Evolutionary conservation across 306 rosid species (phyloP).

Genomic region (Canavalia ensiformis): DNA sequence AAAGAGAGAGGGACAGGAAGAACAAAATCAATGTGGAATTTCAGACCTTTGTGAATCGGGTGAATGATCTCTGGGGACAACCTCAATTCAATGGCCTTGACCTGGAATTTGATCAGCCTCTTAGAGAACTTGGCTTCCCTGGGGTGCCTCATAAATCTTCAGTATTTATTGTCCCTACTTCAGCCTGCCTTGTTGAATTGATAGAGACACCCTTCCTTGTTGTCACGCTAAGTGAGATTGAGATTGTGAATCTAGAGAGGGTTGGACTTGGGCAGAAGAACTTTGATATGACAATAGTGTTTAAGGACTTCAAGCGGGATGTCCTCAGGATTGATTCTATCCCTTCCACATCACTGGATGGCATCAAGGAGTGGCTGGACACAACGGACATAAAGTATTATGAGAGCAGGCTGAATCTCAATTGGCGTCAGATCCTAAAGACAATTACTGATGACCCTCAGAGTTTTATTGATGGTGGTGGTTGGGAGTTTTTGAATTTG

Average conservation of each 20-base stretch:
- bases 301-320: conserved; percentile 92
- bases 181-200: conserved; percentile 91
- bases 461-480: conserved; percentile 91
- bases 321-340: conserved; percentile 94
- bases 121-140: conserved; percentile 96
- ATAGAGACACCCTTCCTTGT: conserved; percentile 93
- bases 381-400: conserved; percentile 93
- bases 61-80: conserved; percentile 94
- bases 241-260: conserved; percentile 94
- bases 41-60: conserved; percentile 89
- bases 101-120: conserved; percentile 95
- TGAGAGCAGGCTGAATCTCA: conserved; percentile 94
- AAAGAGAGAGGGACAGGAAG: conserved; percentile 89
- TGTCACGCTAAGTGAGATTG: conserved; percentile 88
- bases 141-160: conserved; percentile 95
- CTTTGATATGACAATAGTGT: conserved; percentile 90
- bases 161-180: conserved; percentile 88
- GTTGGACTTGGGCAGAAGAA: conserved; percentile 99
- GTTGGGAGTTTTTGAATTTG: conserved; percentile 96
- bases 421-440: conserved; percentile 95
- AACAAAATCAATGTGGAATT: conserved; percentile 88
- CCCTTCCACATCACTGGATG: conserved; percentile 90
- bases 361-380: conserved; percentile 96
- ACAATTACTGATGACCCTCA: conserved; percentile 95
- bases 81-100: conserved; percentile 84